These are phyloP conservation scores for Adansonia rubrostipa DNA, from an alignment of 441 rosid genomes.

Conservation along the genomic window DNA sequence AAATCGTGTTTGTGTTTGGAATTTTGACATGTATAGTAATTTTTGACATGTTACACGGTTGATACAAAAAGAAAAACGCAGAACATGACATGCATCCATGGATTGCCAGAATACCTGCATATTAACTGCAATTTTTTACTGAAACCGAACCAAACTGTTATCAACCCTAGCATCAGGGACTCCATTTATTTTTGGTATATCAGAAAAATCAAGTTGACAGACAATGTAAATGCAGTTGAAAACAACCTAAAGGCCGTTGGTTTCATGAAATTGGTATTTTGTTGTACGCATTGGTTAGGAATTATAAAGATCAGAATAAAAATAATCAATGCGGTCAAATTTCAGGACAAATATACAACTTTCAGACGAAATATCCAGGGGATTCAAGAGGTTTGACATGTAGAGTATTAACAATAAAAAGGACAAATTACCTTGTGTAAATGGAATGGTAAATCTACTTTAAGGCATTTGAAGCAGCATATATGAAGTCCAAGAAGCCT, in stretches of 20 bases:
- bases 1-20: no score
- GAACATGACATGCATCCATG: no score
- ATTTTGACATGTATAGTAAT: no score
- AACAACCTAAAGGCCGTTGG: not conserved
- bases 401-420: not conserved
- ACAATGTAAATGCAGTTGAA: not conserved
- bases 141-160: no score
- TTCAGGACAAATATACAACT: slow-evolving; percentile 29
- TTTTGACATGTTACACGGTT: no score
- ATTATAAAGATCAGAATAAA: not conserved
- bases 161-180: not conserved
- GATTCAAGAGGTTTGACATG: not conserved
- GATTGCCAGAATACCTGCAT: no score
- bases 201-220: not conserved
- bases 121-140: no score
- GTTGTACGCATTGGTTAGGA: not conserved
- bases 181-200: not conserved
- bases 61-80: no score
- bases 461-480: slow-evolving; percentile 66
- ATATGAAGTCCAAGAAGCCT: slow-evolving; percentile 89
- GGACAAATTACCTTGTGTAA: not conserved
- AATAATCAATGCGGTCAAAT: not conserved
- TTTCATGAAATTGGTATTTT: not conserved
- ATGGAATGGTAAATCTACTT: slow-evolving; percentile 43
- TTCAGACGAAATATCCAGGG: slow-evolving; percentile 2